A percentile compares a stretch with the other conserved stretches of the same genome.
Conservation (phyloP, 2,329 filamentous ascomycete genomes). For the Harringtonia lauricola region DNA sequence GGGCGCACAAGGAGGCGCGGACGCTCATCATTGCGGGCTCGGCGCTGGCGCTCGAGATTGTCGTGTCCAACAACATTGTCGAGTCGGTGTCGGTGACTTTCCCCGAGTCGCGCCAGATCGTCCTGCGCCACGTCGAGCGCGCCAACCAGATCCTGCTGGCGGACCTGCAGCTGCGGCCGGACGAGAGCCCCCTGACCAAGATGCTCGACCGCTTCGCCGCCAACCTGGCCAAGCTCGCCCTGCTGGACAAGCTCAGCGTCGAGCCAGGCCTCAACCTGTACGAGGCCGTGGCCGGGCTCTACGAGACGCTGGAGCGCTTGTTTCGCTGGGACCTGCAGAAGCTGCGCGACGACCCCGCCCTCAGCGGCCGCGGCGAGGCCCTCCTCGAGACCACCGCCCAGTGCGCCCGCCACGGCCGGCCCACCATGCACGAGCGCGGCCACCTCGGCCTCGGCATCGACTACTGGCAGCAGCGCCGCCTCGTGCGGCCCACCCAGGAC, state of each 20-base stretch:
- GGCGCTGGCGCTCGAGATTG: constrained; percentile 49
- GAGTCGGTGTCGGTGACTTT: constrained; percentile 53
- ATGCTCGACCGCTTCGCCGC: constrained; percentile 58
- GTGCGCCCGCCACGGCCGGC: constrained; percentile 59
- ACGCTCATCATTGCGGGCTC: constrained; percentile 52
- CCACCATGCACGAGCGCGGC: constrained; percentile 57
- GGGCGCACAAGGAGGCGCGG: constrained; percentile 35
- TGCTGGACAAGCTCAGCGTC: constrained; percentile 60
- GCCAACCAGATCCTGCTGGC: constrained; percentile 55
- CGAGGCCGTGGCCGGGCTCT: constrained; percentile 65
- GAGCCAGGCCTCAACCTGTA: constrained; percentile 62
- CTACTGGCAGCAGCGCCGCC: constrained; percentile 62
- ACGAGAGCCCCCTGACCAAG: constrained; percentile 57
- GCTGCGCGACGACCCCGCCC: constrained; percentile 36
- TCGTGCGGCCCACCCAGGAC: constrained; percentile 26
- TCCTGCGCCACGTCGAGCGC: constrained; percentile 47
- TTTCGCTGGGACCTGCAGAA: constrained; percentile 58
- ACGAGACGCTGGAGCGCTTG: constrained; percentile 57
- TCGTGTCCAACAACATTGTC: constrained; percentile 50
- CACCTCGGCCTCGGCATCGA: constrained; percentile 61
- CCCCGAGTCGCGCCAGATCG: constrained; percentile 44
- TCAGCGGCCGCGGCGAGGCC: constrained; percentile 34
- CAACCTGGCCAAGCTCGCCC: constrained; percentile 60
- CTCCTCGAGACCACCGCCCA: constrained; percentile 46
- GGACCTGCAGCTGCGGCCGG: constrained; percentile 49